Evolutionary conservation across 768 basidiomycete species (phyloP), one percentile per base, ranked within the genome.

Genomic region (Kwoniella shandongensis): DNA sequence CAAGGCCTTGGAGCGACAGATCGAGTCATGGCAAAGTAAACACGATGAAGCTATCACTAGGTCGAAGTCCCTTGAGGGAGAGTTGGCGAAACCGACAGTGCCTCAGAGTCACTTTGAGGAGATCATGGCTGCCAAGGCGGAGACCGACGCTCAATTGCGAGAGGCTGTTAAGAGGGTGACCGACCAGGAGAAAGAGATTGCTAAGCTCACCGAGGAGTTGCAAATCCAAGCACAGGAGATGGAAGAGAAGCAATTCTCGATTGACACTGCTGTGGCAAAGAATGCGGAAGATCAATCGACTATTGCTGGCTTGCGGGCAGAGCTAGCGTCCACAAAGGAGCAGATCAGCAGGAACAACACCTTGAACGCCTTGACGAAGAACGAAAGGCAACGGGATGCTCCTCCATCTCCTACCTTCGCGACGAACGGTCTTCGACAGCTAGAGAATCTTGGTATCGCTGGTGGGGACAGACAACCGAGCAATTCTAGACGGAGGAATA

Each of bases 321-420:
- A 99, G 80, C 87, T 99, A 65, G 86, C 87, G 77, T 87, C 80
- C 67, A 82, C 98, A 27, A 89, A 91, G 57, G 96, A 99, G 73
- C 94, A 98, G 73, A 85, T 98, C 63, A 93, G 93, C 67, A 85
- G 94, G 29, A 86, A 91, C n/a, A 91, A 93, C 71, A 91, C 96
- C 8, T 83, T 96, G 66, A 90, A 91, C 66, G 82, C 84, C 15
- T 82, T 96, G 48, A 92, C 90, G 11, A 84, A 86, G 63, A 85
- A 87, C 27, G 75, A 83, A 40, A 85, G 86, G 35, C 80, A 79
- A 17, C 86, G 89, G 17, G 84, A 85, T 20, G 88, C 88, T 3
- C 91, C 92, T 0, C 89, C 89, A 3, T 93, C 92, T 63, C 86
- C 88, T 8, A 89, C 92, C 4, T 58, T 65, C 11, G 44, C 56